Conservation (phyloP, 805 yeast genomes). For the Teunomyces barrocoloradensis region DNA sequence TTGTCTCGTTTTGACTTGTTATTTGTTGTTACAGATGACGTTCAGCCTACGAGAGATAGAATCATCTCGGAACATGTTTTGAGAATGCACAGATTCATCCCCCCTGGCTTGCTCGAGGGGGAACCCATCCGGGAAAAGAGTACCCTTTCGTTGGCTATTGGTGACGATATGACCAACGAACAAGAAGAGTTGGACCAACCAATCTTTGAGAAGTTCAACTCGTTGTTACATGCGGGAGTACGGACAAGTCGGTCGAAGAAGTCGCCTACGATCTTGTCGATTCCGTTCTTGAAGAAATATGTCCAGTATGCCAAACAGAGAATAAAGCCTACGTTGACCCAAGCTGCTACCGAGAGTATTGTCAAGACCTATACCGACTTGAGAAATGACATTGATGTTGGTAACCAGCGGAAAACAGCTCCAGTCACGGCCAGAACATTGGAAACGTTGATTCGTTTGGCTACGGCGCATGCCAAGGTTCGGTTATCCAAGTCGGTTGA, state of each 20-base stretch:
- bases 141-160: conserved; percentile 74
- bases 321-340: conserved; percentile 74
- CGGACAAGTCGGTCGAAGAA: conserved; percentile 19
- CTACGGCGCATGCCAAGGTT: conserved; percentile 97
- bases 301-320: conserved; percentile 92
- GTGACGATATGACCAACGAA: conserved; percentile 51
- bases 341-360: conserved; percentile 75
- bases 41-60: conserved; percentile 80
- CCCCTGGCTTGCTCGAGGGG: conserved; percentile 88
- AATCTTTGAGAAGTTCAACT: conserved; percentile 82
- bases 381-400: conserved; percentile 67
- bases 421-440: conserved; percentile 98
- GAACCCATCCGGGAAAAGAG: conserved; percentile 84
- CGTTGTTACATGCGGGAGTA: conserved; percentile 80
- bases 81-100: conserved; percentile 86
- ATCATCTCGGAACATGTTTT: conserved; percentile 90
- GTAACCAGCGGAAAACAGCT: conserved; percentile 73
- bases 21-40: conserved; percentile 95
- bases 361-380: conserved; percentile 76
- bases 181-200: conserved; percentile 50
- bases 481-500: conserved; percentile 76
- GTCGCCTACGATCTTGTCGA: conserved; percentile 48
- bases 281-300: conserved; percentile 87
- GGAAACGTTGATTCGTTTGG: conserved; percentile 89
- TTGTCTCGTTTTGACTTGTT: conserved; percentile 94